Evolutionary conservation across 2,329 filamentous ascomycete genomes (phyloP).

Genomic region (Raffaelea arxii): DNA sequence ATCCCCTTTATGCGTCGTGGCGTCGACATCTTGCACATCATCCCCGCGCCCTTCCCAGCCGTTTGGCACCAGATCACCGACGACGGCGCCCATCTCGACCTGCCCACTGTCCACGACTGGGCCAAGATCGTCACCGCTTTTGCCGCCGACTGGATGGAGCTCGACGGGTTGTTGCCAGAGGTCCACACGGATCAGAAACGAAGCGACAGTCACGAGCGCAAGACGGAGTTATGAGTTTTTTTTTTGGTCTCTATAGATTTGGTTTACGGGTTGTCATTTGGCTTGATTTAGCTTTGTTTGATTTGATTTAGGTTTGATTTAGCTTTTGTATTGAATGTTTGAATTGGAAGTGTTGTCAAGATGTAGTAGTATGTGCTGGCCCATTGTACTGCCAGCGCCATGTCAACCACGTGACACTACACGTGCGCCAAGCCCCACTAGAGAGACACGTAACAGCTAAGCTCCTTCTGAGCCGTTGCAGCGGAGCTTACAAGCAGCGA

Average conservation of each 20-base stretch:
- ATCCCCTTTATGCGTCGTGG: constrained; percentile 80
- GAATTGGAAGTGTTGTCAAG: no score
- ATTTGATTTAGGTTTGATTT: no score
- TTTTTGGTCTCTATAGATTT: neutral
- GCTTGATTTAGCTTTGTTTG: no score
- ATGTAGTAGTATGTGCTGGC: no score
- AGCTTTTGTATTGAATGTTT: no score
- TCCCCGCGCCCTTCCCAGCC: constrained; percentile 68
- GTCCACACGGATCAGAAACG: neutral
- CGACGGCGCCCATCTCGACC: constrained; percentile 74
- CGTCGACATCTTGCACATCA: constrained; percentile 82
- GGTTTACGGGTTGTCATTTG: neutral
- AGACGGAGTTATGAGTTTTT: constrained; percentile 14
- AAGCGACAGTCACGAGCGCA: neutral
- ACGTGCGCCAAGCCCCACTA: constrained; percentile 7
- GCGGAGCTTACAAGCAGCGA: no score
- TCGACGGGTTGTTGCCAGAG: constrained; percentile 28
- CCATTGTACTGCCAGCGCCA: no score
- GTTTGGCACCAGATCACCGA: constrained; percentile 86
- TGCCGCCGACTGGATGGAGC: constrained; percentile 83
- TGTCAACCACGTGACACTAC: constrained; percentile 2
- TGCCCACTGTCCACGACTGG: constrained; percentile 78
- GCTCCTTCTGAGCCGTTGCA: constrained; percentile 2
- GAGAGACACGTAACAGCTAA: constrained; percentile 13
- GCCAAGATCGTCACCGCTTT: constrained; percentile 75